phyloP scores from a whole-genome alignment of 1,284 basidiomycete species.

The Wallemia hederae region DNA sequence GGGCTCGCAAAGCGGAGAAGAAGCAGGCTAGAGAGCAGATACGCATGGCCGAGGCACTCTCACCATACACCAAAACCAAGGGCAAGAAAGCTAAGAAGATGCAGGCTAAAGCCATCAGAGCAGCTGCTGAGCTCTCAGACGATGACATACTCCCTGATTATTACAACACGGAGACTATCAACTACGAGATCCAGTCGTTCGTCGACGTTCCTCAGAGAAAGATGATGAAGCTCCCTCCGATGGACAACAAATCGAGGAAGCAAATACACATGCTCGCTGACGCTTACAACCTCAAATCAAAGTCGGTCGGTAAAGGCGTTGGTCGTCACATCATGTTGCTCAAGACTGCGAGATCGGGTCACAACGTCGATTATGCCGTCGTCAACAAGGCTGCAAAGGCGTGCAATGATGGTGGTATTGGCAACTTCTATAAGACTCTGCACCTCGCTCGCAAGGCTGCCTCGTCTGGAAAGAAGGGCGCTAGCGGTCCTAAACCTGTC shows the following conservation, averaged over 20 bases:
- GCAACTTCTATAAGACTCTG: constrained; percentile 12
- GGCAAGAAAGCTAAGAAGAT: background rate
- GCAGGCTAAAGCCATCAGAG: background rate
- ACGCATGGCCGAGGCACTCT: background rate
- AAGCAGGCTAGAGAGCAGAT: background rate
- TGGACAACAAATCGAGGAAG: constrained; percentile 37
- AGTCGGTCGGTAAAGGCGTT: constrained; percentile 36
- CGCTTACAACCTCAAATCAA: constrained; percentile 43
- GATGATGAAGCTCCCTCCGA: constrained; percentile 39
- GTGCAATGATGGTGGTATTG: constrained; percentile 14
- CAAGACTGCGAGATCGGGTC: constrained; percentile 29
- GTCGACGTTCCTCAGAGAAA: constrained; percentile 24
- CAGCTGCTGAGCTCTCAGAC: background rate
- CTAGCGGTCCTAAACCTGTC: constrained; percentile 9
- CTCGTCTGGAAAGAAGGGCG: constrained; percentile 12
- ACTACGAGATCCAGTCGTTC: constrained; percentile 40
- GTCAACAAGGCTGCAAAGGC: constrained; percentile 19
- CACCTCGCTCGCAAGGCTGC: constrained; percentile 15
- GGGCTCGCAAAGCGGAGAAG: background rate
- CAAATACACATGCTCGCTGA: constrained; percentile 43
- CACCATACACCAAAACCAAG: background rate
- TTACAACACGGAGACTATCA: constrained; percentile 16
- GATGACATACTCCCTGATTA: background rate
- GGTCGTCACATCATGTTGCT: constrained; percentile 34
- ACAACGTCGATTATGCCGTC: constrained; percentile 30